Evolutionary conservation across 2,329 filamentous ascomycete species (phyloP).

Genomic region (Whalleya microplaca): DNA sequence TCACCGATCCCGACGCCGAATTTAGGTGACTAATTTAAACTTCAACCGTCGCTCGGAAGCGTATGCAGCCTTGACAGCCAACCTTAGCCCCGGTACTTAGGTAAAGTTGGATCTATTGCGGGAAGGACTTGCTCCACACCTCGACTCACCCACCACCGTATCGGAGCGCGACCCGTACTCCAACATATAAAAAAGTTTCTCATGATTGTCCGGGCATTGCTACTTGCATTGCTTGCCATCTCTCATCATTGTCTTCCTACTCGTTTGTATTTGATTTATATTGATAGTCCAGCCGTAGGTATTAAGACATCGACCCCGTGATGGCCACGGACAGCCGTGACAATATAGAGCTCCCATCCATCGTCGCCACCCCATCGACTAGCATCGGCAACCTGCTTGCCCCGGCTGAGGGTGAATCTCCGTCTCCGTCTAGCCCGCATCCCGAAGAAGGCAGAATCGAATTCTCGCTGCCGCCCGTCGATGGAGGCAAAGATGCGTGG

Average conservation of each 20-base stretch:
- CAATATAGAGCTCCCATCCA: background rate
- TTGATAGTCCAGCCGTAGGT: background rate
- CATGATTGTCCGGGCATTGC: background rate
- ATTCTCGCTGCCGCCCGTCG: conserved; percentile 32
- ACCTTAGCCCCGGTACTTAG: no score
- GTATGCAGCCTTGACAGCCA: no score
- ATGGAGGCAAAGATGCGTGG: conserved; percentile 38
- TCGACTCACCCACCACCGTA: background rate
- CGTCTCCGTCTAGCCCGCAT: background rate
- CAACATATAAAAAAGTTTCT: no score
- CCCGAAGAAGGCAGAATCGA: conserved; percentile 19
- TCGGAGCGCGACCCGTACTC: background rate
- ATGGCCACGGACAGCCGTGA: background rate
- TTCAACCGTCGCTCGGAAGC: no score
- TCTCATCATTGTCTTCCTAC: background rate
- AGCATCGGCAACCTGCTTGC: conserved; percentile 1
- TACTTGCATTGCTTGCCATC: background rate
- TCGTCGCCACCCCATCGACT: background rate
- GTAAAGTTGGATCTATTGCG: no score
- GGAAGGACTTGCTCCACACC: no score
- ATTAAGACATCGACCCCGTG: background rate
- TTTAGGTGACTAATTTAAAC: no score
- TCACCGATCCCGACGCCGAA: no score
- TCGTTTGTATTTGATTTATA: background rate
- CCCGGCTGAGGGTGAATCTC: background rate